Base-by-base conservation (phyloP, 2,329 filamentous ascomycete species). In the Xylariaceae sp. region DNA sequence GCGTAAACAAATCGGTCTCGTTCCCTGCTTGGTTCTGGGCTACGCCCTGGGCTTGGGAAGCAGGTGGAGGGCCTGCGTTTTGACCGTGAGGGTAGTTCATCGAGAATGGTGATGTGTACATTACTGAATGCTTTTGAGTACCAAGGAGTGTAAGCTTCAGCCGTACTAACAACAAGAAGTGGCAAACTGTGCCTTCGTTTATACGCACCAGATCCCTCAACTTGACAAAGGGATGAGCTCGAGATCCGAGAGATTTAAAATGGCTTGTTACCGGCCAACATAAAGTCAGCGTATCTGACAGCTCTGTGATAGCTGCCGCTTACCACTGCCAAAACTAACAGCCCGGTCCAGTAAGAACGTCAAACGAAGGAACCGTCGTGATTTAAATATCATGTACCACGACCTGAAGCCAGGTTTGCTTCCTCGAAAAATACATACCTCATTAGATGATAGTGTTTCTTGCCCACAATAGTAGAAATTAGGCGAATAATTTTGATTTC, bases 281-380 rank as follows among this genome's bases (percentile, higher is more conserved):
- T 26, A 12, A 19, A 39, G n/a, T 7, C 12, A n/a, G 28, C 5
- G 16, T 17, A 37, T 11, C 43, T 11, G 16, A 33, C 19, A 16
- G 8, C 43, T 40, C 21, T 33, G 47, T 47, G 41, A 48, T 41
- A 54, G 21, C 28, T 21, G n/a, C 34, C 16, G 16, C 26, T 41
- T 41, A 21, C 51, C 21, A 7, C n/a, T 33, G 5, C 6, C 5
- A 34, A 26, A 46, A 39, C 33, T 46, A 24, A 17, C 11, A 47
- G 34, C 21, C 43, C 16, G 28, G 19, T 4, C 24, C 16, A 23
- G 28, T 28, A 8, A 34, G 11, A 8, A 47, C 40, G n/a, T 23
- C 21, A 28, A 21, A 40, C 26, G 7, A 41, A 29, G 8, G 16
- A 14, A 12, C 7, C 34, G 9, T 21, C 19, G 8, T 6, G 6